Base-by-base conservation (phyloP, 2,329 filamentous ascomycete species). In the Venturia effusa region DNA sequence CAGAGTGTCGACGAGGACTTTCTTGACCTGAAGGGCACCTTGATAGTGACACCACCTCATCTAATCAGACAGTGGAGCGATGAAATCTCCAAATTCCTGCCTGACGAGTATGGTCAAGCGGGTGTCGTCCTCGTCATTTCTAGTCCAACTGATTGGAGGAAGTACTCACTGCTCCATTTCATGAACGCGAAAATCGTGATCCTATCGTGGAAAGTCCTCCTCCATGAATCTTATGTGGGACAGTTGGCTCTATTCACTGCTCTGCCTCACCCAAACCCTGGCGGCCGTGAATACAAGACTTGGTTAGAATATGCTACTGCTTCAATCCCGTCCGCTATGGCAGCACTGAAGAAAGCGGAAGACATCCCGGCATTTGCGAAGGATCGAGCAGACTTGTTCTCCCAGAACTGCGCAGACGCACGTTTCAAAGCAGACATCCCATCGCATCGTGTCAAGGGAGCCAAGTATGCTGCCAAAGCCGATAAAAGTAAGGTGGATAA, bases 11-110 rank as follows among this genome's bases (percentile, higher is more conserved):
- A 34, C 6, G 51, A 70, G 45, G 68, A 73, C 1, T 67, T 76
- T 1, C 74, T 83, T 19, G 71, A 80, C 0, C 72, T 80, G 0
- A 78, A 81, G 19, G 85, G 84, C 4, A 88, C 85, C 0, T 70
- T 88, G 2, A 80, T 88, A 34, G 70, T 88, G 0, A 81, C 83
- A 7, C 85, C 85, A 0, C 66, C 70, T 0, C 80, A 82, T 60
- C 74, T 89, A 5, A 72, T 81, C 1, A 68, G 75, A 6, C 86
- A 88, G 69, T 89, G 86, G 86, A 68, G 70, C 10, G 69, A 71
- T 0, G 85, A 88, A 66, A 78, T 84, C 17, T 59, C 68, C 2
- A 81, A 81, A 61, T 85, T 82, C 68, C 70, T 83, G 11, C 48
- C 61, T 6, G 7, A 32, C 10, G 3, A 75, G 72, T 3, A 66